phyloP scores from a whole-genome alignment of 176 grass and related monocot genomes.

The Alloteropsis semialata region DNA sequence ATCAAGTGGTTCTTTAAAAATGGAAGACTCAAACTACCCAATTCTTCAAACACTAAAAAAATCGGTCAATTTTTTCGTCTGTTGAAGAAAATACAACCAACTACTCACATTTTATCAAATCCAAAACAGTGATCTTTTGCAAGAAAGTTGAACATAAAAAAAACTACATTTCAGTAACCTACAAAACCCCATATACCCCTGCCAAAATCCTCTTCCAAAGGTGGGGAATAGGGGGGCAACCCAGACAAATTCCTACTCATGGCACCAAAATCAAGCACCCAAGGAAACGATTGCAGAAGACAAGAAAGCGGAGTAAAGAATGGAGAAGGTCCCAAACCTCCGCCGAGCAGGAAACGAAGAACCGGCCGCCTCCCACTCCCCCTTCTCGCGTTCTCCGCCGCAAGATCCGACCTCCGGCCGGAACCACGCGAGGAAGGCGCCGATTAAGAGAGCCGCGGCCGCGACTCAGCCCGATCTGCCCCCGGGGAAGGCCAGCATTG shows the following conservation, averaged over 20 bases:
- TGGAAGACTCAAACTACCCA: constrained; percentile 1
- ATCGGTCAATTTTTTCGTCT: not conserved
- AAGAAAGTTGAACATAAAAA: not conserved
- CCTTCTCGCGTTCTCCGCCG: constrained; percentile 1
- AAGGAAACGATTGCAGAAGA: not conserved
- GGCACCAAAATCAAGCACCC: not conserved
- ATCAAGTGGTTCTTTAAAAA: constrained; percentile 5
- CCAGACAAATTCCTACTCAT: not conserved
- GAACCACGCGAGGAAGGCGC: not conserved
- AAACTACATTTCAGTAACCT: constrained; percentile 27
- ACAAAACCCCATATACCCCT: not conserved
- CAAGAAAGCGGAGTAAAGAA: not conserved
- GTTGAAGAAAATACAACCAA: not conserved
- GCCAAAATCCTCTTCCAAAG: constrained; percentile 1
- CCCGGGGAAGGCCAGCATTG: constrained; percentile 39
- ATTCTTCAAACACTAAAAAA: constrained; percentile 3
- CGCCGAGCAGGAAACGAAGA: constrained; percentile 4
- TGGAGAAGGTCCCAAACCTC: constrained; percentile 34
- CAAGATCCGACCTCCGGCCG: constrained; percentile 36
- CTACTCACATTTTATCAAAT: not conserved
- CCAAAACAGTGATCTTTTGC: not conserved
- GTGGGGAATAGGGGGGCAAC: not conserved
- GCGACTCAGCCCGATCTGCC: constrained; percentile 34
- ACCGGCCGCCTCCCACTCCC: not conserved
- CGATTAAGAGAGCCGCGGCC: not conserved